phyloP scores from a whole-genome alignment of 2,329 filamentous ascomycete genomes.

The Aspergillus japonicus region DNA sequence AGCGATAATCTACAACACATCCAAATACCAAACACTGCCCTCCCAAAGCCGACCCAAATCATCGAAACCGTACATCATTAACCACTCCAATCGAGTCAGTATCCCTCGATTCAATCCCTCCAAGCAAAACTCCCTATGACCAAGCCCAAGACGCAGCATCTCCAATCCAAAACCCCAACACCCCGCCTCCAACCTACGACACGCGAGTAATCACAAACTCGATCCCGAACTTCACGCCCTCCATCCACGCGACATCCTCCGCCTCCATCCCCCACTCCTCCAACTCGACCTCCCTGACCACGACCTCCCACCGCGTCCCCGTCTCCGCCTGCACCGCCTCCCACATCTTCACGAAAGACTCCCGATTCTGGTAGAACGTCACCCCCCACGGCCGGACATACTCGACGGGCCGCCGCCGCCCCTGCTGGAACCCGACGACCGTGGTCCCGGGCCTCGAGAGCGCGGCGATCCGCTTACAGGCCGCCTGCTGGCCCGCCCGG shows the following conservation, averaged over 20 bases:
- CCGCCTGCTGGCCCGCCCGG: slow-evolving; percentile 4
- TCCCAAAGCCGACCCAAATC: too few species aligned
- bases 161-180: background rate
- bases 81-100: too few species aligned
- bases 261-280: slow-evolving; percentile 7
- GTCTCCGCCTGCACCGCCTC: background rate
- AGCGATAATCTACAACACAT: too few species aligned
- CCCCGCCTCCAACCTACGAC: background rate
- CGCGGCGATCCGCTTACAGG: slow-evolving; percentile 4
- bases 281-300: background rate
- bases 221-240: slow-evolving; percentile 3
- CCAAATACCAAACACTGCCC: too few species aligned
- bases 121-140: too few species aligned
- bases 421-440: slow-evolving; percentile 8
- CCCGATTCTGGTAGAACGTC: slow-evolving; percentile 8
- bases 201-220: slow-evolving; percentile 2
- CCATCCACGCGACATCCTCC: slow-evolving; percentile 11
- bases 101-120: too few species aligned
- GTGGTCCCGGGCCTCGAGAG: slow-evolving; percentile 2
- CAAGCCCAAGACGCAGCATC: too few species aligned
- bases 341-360: slow-evolving; percentile 1
- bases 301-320: background rate
- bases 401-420: background rate
- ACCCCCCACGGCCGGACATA: slow-evolving; percentile 7
- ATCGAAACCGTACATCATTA: too few species aligned